phyloP scores from a whole-genome alignment of 2,329 filamentous ascomycete species.

The Nakataea oryzae region DNA sequence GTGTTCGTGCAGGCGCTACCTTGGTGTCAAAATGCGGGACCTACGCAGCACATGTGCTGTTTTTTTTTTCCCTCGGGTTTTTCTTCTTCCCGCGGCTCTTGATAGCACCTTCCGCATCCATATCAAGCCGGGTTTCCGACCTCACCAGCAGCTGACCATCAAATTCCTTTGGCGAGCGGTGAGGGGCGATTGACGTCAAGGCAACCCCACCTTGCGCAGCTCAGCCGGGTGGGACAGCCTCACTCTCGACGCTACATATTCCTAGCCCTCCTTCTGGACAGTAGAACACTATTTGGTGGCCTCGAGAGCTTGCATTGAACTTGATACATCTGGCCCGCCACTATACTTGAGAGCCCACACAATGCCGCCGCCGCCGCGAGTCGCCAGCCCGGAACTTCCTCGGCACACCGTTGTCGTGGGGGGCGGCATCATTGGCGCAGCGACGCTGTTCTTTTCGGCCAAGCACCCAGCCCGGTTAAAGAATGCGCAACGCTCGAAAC shows the following conservation, averaged over 20 bases:
- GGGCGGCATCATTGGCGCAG: conserved; percentile 58
- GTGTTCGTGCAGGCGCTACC: no score
- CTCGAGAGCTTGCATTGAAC: background rate
- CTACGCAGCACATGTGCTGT: no score
- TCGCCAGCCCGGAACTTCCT: background rate
- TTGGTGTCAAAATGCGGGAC: no score
- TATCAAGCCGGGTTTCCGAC: no score
- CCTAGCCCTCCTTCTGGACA: background rate
- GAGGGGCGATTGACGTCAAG: background rate
- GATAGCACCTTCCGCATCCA: no score
- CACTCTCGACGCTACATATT: background rate
- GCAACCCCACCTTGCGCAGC: background rate
- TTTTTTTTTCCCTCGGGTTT: no score
- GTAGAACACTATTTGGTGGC: background rate
- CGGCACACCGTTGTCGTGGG: conserved; percentile 52
- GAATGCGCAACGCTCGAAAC: conserved; percentile 51
- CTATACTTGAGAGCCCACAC: background rate
- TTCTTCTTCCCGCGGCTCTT: no score
- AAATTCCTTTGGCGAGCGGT: background rate
- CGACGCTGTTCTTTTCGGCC: conserved; percentile 64
- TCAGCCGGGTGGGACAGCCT: background rate
- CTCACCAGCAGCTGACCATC: background rate
- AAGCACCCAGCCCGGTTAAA: conserved; percentile 30
- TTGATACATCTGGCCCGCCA: background rate
- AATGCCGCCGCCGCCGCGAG: background rate